Conservation (phyloP, 2,329 filamentous ascomycete genomes). For the Colletotrichum sansevieriae region DNA sequence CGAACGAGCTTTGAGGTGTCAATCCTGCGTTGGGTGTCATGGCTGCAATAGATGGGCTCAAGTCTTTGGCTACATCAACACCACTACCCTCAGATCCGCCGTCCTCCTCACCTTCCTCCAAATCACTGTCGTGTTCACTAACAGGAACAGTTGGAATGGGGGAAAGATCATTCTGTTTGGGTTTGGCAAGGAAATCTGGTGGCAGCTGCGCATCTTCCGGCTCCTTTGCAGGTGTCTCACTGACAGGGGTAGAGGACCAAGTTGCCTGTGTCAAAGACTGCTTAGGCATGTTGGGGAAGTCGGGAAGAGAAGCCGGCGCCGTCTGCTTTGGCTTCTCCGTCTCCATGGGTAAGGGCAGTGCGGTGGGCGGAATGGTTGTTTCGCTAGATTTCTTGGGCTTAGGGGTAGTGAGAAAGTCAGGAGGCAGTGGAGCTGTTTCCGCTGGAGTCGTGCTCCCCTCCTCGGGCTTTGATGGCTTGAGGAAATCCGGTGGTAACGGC, state of each 20-base stretch:
- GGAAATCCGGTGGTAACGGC: slow-evolving; percentile 51
- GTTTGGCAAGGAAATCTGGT: slow-evolving; percentile 51
- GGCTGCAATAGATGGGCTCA: slow-evolving; percentile 65
- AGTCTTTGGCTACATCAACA: slow-evolving; percentile 73
- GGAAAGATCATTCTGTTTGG: slow-evolving; percentile 42
- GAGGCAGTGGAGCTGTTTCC: slow-evolving; percentile 57
- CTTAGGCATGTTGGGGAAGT: slow-evolving; percentile 40
- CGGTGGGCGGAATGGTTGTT: slow-evolving; percentile 26
- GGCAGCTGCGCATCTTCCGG: slow-evolving; percentile 56
- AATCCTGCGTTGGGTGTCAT: slow-evolving; percentile 62
- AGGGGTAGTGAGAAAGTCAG: slow-evolving; percentile 51
- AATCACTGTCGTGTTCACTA: slow-evolving; percentile 46
- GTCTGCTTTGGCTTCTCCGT: slow-evolving; percentile 43
- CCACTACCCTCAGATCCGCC: slow-evolving; percentile 70
- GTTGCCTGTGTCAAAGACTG: slow-evolving; percentile 37
- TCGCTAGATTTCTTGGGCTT: slow-evolving; percentile 47
- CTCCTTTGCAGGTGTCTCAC: slow-evolving; percentile 42
- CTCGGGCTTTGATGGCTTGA: slow-evolving; percentile 44
- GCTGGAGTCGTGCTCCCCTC: slow-evolving; percentile 40
- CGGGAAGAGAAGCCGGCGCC: slow-evolving; percentile 38
- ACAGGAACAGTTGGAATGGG: slow-evolving; percentile 38
- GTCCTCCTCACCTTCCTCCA: slow-evolving; percentile 57
- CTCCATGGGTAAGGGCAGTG: slow-evolving; percentile 28
- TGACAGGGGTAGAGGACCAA: slow-evolving; percentile 35
- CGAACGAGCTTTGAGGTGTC: slow-evolving; percentile 72